Base-by-base conservation (phyloP, 2,329 filamentous ascomycete species). In the Colletotrichum sublineola region DNA sequence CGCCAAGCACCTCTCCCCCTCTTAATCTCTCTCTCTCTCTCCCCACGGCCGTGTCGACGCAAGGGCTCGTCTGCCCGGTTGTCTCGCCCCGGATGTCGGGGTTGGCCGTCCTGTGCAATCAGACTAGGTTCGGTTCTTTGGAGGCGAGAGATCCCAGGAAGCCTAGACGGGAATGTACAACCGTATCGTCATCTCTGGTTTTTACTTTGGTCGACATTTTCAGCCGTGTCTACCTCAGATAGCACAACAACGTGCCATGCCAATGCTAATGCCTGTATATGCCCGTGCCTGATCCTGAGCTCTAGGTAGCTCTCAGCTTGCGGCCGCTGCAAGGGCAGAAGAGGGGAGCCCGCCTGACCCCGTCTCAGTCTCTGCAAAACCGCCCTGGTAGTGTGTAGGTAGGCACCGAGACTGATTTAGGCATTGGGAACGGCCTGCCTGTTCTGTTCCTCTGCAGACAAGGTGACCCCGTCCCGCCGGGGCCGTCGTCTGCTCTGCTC, bases 381-480 rank as follows among this genome's bases (percentile, higher is more conserved):
- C 65, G 46, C 67, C 65, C 53, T 48, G 65, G 65, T 42, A 60
- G 58, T 52, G 24, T 71, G 57, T 71, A 48, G 38, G 62, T 58
- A 68, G 29, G 31, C 15, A n/a, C 53, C 8, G 53, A 56, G 53
- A 56, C 33, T 56, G 69, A 72, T 72, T 72, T 65, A 61, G 66
- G 69, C 58, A 52, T 60, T 53, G n/a, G 63, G 65, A 48, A 29
- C 58, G 58, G 60, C 69, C 65, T 68, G 69, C 65, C 60, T 48
- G 20, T 63, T 29, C 65, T 48, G 69, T 60, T 48, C 48, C n/a
- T 42, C 53, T 18, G 18, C 31, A 42, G 50, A 44, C 68, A 71
- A 57, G 77, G 73, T 74, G 73, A 74, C 71, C 71, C 73, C 74
- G 75, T 80, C 76, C 78, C 74, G 75, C 75, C 74, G 55, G 42